A percentile compares a stretch with the other conserved stretches of the same genome.
Evolutionary conservation across 768 basidiomycete genomes (phyloP).

Genomic region (Pleurotus pulmonarius): DNA sequence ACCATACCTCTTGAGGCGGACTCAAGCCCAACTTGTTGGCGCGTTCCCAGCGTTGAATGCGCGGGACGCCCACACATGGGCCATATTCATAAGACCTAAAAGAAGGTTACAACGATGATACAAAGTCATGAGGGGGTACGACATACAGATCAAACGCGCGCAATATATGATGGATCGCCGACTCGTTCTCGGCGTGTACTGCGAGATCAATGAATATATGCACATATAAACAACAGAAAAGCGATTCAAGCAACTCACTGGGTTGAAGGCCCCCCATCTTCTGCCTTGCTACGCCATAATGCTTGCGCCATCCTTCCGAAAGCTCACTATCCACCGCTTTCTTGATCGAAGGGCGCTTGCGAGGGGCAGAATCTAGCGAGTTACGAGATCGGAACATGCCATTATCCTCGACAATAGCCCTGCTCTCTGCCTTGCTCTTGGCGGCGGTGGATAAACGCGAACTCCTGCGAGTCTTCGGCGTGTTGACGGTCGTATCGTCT

Average conservation of each 20-base stretch:
- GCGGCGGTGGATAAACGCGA: constrained; percentile 7
- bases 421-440: constrained; percentile 14
- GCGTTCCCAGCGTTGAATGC: constrained; percentile 85
- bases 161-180: constrained; percentile 66
- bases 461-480: constrained; percentile 1
- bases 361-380: neutral
- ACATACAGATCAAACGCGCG: constrained; percentile 75
- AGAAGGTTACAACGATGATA: neutral
- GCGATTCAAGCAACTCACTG: constrained; percentile 45
- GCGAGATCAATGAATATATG: neutral
- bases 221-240: neutral
- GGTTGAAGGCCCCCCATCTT: constrained; percentile 55
- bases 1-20: constrained; percentile 72
- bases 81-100: constrained; percentile 74
- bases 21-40: constrained; percentile 74
- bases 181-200: constrained; percentile 68
- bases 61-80: constrained; percentile 74
- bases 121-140: neutral
- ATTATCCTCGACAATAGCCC: constrained; percentile 10
- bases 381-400: constrained; percentile 5
- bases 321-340: constrained; percentile 42
- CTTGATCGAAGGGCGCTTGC: constrained; percentile 10
- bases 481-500: neutral
- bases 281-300: constrained; percentile 41
- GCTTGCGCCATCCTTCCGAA: constrained; percentile 46